Percentiles rank a stretch among this genome's conserved stretches.
These are phyloP conservation scores for Colletotrichum sp. DNA, from an alignment of 2,329 filamentous ascomycete species.

Conservation along the genomic window DNA sequence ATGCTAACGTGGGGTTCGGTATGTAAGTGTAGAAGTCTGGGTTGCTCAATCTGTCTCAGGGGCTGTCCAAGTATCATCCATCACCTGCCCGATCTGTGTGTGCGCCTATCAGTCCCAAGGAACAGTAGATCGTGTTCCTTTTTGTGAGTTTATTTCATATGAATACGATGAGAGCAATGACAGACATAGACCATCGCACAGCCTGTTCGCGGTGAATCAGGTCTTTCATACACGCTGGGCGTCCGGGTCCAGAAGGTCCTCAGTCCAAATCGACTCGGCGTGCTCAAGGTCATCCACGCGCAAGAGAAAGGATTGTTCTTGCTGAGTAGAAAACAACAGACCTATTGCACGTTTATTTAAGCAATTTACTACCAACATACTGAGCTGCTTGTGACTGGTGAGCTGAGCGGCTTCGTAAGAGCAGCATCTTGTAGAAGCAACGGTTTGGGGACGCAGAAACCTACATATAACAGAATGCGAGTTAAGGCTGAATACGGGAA, in stretches of 20 bases:
- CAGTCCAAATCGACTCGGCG: background rate
- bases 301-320: background rate
- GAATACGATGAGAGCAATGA: background rate
- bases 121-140: background rate
- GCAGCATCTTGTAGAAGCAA: background rate
- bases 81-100: background rate
- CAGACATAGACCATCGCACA: background rate
- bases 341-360: background rate
- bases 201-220: background rate
- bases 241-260: background rate
- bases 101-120: background rate
- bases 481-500: too few species aligned
- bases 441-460: too few species aligned
- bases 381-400: background rate
- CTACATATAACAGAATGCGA: too few species aligned
- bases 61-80: background rate
- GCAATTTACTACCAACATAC: accelerated
- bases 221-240: background rate
- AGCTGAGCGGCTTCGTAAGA: background rate
- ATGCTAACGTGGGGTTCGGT: too few species aligned
- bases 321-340: background rate
- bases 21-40: too few species aligned
- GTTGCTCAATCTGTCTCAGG: background rate
- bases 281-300: background rate
- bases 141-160: background rate